Percentiles rank a stretch among this genome's conserved stretches.
Evolutionary conservation across 768 basidiomycete species (phyloP).

Genomic region (Sutorius australiensis): DNA sequence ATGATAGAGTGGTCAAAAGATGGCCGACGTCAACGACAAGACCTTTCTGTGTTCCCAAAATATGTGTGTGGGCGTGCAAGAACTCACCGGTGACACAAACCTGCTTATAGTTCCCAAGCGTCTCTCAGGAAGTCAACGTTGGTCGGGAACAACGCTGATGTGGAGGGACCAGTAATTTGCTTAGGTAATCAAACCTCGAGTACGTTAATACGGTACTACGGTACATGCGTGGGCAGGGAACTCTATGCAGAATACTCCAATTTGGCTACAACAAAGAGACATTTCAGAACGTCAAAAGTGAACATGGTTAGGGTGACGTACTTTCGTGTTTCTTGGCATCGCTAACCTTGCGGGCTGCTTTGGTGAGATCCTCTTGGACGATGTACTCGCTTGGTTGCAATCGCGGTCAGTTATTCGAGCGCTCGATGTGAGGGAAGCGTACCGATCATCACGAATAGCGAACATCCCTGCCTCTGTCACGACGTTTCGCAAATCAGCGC

Average conservation of each 20-base stretch:
- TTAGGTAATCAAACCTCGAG: slow-evolving; percentile 11
- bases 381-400: slow-evolving; percentile 65
- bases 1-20: slow-evolving; percentile 35
- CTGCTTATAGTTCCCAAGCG: background rate
- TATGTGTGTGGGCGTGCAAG: background rate
- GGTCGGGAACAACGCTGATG: no score
- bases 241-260: slow-evolving; percentile 42
- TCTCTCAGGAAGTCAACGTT: background rate
- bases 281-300: background rate
- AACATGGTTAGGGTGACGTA: slow-evolving; percentile 37
- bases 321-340: slow-evolving; percentile 99
- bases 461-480: slow-evolving; percentile 98
- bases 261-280: slow-evolving; percentile 30
- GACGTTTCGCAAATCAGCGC: slow-evolving; percentile 93
- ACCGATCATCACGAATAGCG: slow-evolving; percentile 94
- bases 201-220: slow-evolving; percentile 22
- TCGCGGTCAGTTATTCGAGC: slow-evolving; percentile 2
- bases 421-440: slow-evolving; percentile 16
- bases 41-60: slow-evolving; percentile 1
- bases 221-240: slow-evolving; percentile 15
- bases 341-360: slow-evolving; percentile 91
- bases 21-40: slow-evolving; percentile 1
- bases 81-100: slow-evolving; percentile 11
- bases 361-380: slow-evolving; percentile 92
- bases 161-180: background rate